Base-by-base conservation (phyloP, 1,139 yeast genomes). In the Hemisphaericaspora lyxosophila region DNA sequence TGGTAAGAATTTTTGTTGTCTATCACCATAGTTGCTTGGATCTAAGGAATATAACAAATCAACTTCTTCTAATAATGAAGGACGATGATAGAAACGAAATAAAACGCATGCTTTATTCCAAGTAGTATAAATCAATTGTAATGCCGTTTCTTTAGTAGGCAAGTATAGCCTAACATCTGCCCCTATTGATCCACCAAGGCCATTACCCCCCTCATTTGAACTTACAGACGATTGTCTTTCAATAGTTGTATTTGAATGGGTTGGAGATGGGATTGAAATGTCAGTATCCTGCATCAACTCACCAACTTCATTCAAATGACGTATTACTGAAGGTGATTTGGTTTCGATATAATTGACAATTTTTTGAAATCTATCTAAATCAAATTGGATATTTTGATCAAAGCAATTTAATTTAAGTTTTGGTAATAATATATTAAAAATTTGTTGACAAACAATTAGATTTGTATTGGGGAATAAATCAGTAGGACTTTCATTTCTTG, bases 91-190 rank as follows among this genome's bases (percentile, higher is more conserved):
- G 55, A 89, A 88, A 39, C 96, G 68, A 55, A 87, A 85, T 39
- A 88, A 64, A 9, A 86, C 89, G 59, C 95, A 87, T 0, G 95
- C 92, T 51, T 84, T 82, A 47, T 81, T 78, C 95, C 96, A 88
- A 1, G 92, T 86, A 34, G 83, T 78, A 50, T 78, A 79, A 23
- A 88, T 81, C 46, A 88, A 68, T 50, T 79, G 78, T 31, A 85
- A 60, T 0, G 96, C 92, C 17, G 76, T 75, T 29, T 81, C 82
- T 49, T 85, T 80, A 1, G 90, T 77, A 0, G 97, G 97, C 33
- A 89, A 62, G 7, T 84, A 79, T 35, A 87, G 75, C 47, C 75
- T 81, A n/a, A n/a, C n/a, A n/a, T n/a, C n/a, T n/a, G n/a, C n/a
- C n/a, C n/a, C n/a, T 48, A 87, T 75, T 52, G 82, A 82, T 1